Base-by-base conservation (phyloP, 441 rosid genomes). In the Erysimum cheiri region DNA sequence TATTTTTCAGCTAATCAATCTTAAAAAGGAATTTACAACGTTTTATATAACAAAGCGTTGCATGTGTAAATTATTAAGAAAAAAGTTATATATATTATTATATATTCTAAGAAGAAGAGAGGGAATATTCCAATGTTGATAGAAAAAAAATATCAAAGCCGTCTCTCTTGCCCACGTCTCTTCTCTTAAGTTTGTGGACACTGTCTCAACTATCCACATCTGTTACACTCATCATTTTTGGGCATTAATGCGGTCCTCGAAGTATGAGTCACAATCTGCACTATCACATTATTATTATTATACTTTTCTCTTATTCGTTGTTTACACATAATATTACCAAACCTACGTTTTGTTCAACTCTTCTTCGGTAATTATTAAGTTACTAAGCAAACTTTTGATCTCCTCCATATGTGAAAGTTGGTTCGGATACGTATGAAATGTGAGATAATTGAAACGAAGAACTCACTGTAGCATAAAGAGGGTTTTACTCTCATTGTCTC, bases 121-220 rank as follows among this genome's bases (percentile, higher is more conserved):
- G 17, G 11, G 65, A 64, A 57, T 56, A 64, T 64, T 57, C 66
- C 28, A 72, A 64, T 29, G 29, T 50, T 39, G 44, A 2, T 40
- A 54, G 17, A 46, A 8, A 6, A 46, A 11, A 6, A n/a, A 44
- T 8, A 17, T 46, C 6, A 64, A 65, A 39, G 60, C 46, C 10
- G 54, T 10, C 46, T 13, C 46, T 43, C 28, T 14, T 32, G 58
- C 46, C 37, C 58, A 64, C 71, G 59, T 72, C 76, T 64, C 60
- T 58, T 64, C n/a, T 40, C 41, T 2, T 2, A 66, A 11, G 8
- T 58, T 41, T 73, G 77, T 73, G 77, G 72, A 48, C 37, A 40
- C 36, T 22, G 66, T 29, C 53, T 58, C 71, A 47, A 58, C 60
- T 31, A 58, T 65, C 77, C 36, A 70, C 61, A 59, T 59, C 72